Conservation (phyloP, 441 rosid genomes). For the Pelargonium citronellum region DNA sequence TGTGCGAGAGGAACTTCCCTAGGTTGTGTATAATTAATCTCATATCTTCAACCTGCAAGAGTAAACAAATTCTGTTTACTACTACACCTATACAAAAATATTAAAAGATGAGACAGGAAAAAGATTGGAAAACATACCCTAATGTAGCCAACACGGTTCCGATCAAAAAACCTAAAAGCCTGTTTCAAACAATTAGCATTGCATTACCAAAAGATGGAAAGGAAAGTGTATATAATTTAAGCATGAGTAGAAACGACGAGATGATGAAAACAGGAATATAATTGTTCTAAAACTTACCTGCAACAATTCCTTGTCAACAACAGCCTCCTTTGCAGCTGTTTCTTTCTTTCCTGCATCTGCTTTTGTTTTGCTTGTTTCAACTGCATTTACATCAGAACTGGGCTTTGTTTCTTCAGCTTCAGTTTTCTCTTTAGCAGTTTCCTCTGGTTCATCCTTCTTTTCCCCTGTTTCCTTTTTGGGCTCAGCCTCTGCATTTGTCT, state of each 20-base stretch:
- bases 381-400: slow-evolving; percentile 27
- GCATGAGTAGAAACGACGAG: not conserved
- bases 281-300: slow-evolving; percentile 41
- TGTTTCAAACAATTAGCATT: slow-evolving; percentile 24
- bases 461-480: slow-evolving; percentile 26
- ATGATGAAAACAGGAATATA: no score
- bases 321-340: slow-evolving; percentile 29
- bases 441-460: slow-evolving; percentile 33
- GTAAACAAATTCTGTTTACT: not conserved
- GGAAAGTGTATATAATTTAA: not conserved
- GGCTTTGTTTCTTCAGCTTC: slow-evolving; percentile 35
- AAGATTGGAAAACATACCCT: slow-evolving; percentile 44
- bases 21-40: slow-evolving; percentile 76
- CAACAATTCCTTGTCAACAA: slow-evolving; percentile 65
- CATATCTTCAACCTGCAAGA: slow-evolving; percentile 88
- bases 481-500: slow-evolving; percentile 27
- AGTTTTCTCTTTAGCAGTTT: slow-evolving; percentile 29
- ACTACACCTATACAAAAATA: not conserved
- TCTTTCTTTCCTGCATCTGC: slow-evolving; percentile 40
- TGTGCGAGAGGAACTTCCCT: slow-evolving; percentile 76
- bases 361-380: slow-evolving; percentile 30
- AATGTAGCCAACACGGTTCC: slow-evolving; percentile 74
- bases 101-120: not conserved
- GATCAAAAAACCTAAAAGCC: slow-evolving; percentile 96
- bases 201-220: slow-evolving; percentile 1